Conservation (phyloP, 805 yeast genomes). For the Wickerhamomyces ciferrii region DNA sequence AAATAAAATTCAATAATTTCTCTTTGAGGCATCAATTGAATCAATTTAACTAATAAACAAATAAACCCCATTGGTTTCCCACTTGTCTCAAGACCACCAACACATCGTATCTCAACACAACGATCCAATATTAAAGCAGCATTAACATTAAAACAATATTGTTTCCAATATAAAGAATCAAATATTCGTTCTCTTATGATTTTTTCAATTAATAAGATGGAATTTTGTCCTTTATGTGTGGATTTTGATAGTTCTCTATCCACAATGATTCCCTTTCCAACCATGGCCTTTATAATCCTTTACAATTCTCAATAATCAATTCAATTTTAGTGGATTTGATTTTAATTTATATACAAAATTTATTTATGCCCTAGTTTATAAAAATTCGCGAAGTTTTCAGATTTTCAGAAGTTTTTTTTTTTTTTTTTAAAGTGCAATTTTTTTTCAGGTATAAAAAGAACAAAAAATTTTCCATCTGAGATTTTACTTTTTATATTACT, state of each 20-base stretch:
- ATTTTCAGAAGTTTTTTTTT: background rate
- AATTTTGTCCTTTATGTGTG: conserved; percentile 37
- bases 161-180: conserved; percentile 55
- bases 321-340: background rate
- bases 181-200: conserved; percentile 51
- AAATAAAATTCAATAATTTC: conserved; percentile 53
- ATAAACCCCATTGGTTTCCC: conserved; percentile 67
- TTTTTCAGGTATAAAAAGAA: background rate
- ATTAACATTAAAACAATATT: conserved; percentile 44
- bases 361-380: background rate
- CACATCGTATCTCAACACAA: conserved; percentile 34
- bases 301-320: background rate
- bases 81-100: conserved; percentile 55
- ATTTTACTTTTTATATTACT: no score
- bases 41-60: conserved; percentile 69
- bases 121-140: conserved; percentile 46
- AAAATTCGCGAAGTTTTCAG: background rate
- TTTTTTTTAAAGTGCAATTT: no score
- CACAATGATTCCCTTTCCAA: conserved; percentile 3
- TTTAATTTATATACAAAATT: background rate
- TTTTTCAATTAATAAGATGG: conserved; percentile 49
- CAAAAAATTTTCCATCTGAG: background rate
- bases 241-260: conserved; percentile 15
- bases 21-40: conserved; percentile 67
- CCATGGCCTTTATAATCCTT: background rate